A percentile compares a stretch with the other conserved stretches of the same genome.
Conservation (phyloP, 2,329 filamentous ascomycete genomes). For the Penicillium sp. region DNA sequence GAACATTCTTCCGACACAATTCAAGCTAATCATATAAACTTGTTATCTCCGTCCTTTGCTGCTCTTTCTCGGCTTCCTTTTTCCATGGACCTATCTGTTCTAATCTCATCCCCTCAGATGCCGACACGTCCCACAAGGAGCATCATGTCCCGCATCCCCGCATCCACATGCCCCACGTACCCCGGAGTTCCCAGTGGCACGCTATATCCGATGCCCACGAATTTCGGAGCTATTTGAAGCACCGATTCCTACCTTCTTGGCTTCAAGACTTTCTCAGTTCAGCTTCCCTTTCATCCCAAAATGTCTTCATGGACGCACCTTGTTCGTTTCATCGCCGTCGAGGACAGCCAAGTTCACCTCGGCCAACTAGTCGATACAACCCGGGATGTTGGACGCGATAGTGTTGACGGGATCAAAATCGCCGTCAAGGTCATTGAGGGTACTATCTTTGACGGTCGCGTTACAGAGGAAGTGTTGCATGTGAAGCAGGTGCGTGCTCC, state of each 20-base stretch:
- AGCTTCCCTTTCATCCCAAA: neutral
- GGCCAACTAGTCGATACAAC: slow-evolving; percentile 31
- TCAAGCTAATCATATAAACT: too few relatives aligned
- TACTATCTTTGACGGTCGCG: slow-evolving; percentile 28
- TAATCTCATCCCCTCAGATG: too few relatives aligned
- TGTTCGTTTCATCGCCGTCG: slow-evolving; percentile 32
- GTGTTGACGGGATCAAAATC: slow-evolving; percentile 19
- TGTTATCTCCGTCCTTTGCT: too few relatives aligned
- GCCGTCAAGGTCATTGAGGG: slow-evolving; percentile 27
- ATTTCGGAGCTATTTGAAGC: neutral
- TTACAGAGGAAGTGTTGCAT: slow-evolving; percentile 26
- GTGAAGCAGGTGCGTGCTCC: slow-evolving; percentile 14
- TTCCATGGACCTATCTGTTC: too few relatives aligned
- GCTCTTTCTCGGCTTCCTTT: too few relatives aligned
- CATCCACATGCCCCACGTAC: too few relatives aligned
- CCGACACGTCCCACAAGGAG: too few relatives aligned
- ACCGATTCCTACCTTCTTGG: neutral
- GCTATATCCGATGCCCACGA: neutral
- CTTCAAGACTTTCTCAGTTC: neutral
- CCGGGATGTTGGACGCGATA: slow-evolving; percentile 28
- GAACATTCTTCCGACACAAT: too few relatives aligned
- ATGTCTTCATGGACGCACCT: slow-evolving; percentile 29
- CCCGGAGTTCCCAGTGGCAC: too few relatives aligned
- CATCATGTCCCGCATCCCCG: too few relatives aligned
- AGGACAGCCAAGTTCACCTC: slow-evolving; percentile 30